A percentile compares a stretch with the other conserved stretches of the same genome.
These are phyloP conservation scores for Carex sylvatica DNA, from an alignment of 202 grass and related monocot species.

Conservation along the genomic window DNA sequence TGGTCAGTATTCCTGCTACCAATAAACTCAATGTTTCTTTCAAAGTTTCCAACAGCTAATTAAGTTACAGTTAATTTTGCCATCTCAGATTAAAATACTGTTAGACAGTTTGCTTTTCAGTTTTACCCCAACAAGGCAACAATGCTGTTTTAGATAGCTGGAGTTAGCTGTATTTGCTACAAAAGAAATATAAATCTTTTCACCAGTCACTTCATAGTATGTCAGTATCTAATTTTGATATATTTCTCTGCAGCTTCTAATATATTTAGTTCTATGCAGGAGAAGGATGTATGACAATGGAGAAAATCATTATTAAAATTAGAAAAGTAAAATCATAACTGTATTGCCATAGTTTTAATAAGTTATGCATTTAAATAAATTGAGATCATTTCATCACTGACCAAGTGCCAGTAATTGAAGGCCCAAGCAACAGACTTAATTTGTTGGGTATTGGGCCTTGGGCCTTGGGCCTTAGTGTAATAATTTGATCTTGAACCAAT, in stretches of 20 bases:
- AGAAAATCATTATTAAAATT: background rate
- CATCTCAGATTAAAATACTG: background rate
- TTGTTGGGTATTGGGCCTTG: background rate
- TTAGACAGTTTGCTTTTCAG: background rate
- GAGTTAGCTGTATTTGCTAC: background rate
- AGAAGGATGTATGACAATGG: background rate
- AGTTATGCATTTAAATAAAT: too few relatives aligned
- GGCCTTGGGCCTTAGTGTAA: background rate
- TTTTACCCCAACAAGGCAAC: background rate
- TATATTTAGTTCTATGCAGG: background rate
- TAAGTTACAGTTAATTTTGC: conserved; percentile 5
- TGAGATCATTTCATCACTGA: too few relatives aligned
- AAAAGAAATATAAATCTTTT: background rate
- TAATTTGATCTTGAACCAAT: background rate
- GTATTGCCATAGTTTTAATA: too few relatives aligned
- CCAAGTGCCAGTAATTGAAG: background rate
- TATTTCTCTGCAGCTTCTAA: background rate
- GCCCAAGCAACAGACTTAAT: background rate
- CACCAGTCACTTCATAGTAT: background rate
- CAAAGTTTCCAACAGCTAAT: conserved; percentile 1
- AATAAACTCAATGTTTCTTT: background rate
- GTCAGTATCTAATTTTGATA: background rate
- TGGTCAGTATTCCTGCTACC: background rate
- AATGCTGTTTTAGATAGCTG: background rate
- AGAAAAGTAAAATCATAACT: too few relatives aligned